Evolutionary conservation across 805 yeast genomes (phyloP), one percentile per base, ranked within the genome.

Genomic region (Teunomyces lycoperdinae): DNA sequence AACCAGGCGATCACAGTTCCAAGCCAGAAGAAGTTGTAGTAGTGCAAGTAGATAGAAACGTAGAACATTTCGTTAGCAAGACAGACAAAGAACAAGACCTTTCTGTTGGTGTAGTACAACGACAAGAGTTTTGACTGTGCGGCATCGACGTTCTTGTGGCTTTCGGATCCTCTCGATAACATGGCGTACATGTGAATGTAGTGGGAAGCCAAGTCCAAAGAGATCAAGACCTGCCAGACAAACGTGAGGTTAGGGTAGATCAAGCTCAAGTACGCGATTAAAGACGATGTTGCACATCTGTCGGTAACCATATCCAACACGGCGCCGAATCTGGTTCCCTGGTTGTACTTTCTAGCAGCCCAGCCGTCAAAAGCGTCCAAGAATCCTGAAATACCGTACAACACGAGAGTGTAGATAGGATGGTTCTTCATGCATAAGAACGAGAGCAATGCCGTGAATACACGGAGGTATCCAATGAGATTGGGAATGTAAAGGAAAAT

Each of bases 181-280:
- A 89, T 87, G 36, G 98, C 96, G 67, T 91, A 91, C 99, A 94
- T 94, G 72, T 94, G 99, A 87, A 94, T 88, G 71, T 94, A 94
- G 66, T 94, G 99, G 45, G 96, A 87, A 2, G 97, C 90, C 58
- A 94, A 77, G 55, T 87, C 95, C 58, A 94, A 74, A 9, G 95
- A 86, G 44, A 91, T 83, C 57, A 94, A 75, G 24, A 88, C 57
- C 71, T 94, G 99, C 84, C 92, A 91, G 7, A 83, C 55, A 9
- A 87, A 68, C 44, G 80, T 73, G 68, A 75, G 86, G 29, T 67
- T 58, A 6, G 97, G 97, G 61, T 88, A 92, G 42, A 87, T 73
- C 32, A 87, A 83, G 55, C 94, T 81, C 49, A 94, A 74, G 66
- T 80, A 94, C 65, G 96, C 90, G 56, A 94, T 83, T 60, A 94